A percentile compares a stretch with the other conserved stretches of the same genome.
Conservation (phyloP, 2,329 filamentous ascomycete species). For the Epichloe scottii region DNA sequence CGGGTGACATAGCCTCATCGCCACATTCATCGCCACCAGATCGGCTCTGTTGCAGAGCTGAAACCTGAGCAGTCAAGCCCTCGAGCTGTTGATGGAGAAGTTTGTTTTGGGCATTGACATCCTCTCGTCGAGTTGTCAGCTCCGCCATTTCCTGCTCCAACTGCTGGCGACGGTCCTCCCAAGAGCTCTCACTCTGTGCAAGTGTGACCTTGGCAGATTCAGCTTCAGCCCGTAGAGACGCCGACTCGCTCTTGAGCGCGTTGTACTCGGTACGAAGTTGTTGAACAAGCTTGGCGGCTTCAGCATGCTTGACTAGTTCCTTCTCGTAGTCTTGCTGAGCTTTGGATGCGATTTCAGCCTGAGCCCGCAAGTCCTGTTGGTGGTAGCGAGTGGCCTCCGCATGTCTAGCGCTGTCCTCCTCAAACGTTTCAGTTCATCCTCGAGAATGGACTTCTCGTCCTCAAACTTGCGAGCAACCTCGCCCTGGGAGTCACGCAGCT, state of each 20-base stretch:
- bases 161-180: conserved; percentile 68
- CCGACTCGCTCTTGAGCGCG: conserved; percentile 65
- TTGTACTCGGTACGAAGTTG: conserved; percentile 69
- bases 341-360: conserved; percentile 84
- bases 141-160: conserved; percentile 78
- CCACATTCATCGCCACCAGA: conserved; percentile 32
- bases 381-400: conserved; percentile 71
- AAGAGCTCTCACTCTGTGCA: conserved; percentile 71
- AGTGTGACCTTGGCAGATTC: conserved; percentile 75
- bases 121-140: conserved; percentile 65
- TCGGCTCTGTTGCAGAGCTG: conserved; percentile 65
- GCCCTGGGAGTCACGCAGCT: conserved; percentile 66
- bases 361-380: conserved; percentile 81
- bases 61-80: conserved; percentile 66
- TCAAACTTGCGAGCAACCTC: conserved; percentile 60
- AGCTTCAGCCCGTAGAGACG: conserved; percentile 64
- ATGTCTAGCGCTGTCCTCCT: conserved; percentile 77
- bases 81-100: conserved; percentile 84
- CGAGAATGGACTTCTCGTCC: conserved; percentile 69
- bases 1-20: conserved; percentile 40
- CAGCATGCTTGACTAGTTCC: conserved; percentile 87
- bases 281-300: conserved; percentile 80
- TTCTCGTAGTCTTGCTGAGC: conserved; percentile 93
- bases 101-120: conserved; percentile 80
- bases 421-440: conserved; percentile 66